Conservation (phyloP, 352 stramenopile genomes). For the Stramenopiles sp. region DNA sequence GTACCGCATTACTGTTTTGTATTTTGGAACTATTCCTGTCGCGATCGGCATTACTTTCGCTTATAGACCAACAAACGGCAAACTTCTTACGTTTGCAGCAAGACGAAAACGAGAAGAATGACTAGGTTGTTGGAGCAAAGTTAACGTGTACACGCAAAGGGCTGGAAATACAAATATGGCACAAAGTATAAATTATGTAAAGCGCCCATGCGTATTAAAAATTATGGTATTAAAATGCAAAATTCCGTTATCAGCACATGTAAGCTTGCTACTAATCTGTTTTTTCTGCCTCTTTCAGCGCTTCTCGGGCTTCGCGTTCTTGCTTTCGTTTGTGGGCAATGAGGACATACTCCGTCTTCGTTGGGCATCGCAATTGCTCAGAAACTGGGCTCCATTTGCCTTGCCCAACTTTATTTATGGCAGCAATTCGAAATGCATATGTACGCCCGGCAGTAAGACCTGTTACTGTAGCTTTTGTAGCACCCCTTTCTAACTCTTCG, state of each 20-base stretch:
- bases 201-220: no score
- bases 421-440: not conserved
- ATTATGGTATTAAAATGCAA: no score
- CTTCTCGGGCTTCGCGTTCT: not conserved
- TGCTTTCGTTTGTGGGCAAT: not conserved
- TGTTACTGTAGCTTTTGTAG: not conserved
- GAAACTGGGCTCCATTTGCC: not conserved
- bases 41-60: not conserved
- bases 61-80: not conserved
- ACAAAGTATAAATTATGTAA: no score
- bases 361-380: not conserved
- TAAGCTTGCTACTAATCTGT: no score
- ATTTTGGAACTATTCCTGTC: not conserved
- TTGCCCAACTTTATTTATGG: constrained; percentile 1
- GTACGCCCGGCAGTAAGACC: not conserved
- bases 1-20: not conserved
- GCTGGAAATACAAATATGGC: no score
- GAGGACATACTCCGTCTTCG: not conserved
- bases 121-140: no score
- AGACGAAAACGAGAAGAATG: not conserved
- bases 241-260: no score
- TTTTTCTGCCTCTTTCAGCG: not conserved
- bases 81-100: not conserved
- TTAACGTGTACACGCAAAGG: no score
- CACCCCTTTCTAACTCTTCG: not conserved